Conservation (phyloP, 2,329 filamentous ascomycete species). For the Phialophora verrucosa region DNA sequence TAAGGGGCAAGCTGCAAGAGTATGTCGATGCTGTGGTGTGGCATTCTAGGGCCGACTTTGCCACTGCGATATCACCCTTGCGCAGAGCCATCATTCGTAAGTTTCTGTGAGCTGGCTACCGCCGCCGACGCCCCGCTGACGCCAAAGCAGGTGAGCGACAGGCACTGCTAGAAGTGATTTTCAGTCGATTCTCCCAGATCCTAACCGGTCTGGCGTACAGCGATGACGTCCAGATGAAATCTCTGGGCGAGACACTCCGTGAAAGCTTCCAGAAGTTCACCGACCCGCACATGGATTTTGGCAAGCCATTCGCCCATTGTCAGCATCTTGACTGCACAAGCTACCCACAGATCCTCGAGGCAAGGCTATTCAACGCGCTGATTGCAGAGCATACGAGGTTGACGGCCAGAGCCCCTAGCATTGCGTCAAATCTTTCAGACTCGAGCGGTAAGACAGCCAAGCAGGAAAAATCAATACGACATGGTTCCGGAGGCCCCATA, state of each 20-base stretch:
- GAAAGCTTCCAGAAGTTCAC: background rate
- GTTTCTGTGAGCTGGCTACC: background rate
- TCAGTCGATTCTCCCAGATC: slow-evolving; percentile 1
- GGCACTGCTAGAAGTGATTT: slow-evolving; percentile 10
- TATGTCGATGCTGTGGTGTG: slow-evolving; percentile 22
- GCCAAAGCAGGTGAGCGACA: slow-evolving; percentile 6
- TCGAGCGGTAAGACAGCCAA: background rate
- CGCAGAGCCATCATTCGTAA: slow-evolving; percentile 10
- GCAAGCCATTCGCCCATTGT: background rate
- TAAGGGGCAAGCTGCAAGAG: slow-evolving; percentile 4
- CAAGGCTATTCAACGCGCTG: background rate
- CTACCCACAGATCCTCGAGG: slow-evolving; percentile 6
- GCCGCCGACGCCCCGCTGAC: slow-evolving; percentile 1
- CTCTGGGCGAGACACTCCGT: slow-evolving; percentile 3
- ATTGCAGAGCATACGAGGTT: background rate
- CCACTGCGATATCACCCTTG: slow-evolving; percentile 4
- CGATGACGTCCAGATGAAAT: background rate
- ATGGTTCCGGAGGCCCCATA: background rate
- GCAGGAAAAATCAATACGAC: background rate
- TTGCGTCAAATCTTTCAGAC: slow-evolving; percentile 2
- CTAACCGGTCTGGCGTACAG: background rate
- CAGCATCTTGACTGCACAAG: slow-evolving; percentile 3
- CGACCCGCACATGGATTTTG: slow-evolving; percentile 6
- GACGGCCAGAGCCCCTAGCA: background rate
- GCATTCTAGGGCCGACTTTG: slow-evolving; percentile 4